These are phyloP conservation scores for Draba incana DNA, from an alignment of 345 rosid genomes.

Conservation along the genomic window DNA sequence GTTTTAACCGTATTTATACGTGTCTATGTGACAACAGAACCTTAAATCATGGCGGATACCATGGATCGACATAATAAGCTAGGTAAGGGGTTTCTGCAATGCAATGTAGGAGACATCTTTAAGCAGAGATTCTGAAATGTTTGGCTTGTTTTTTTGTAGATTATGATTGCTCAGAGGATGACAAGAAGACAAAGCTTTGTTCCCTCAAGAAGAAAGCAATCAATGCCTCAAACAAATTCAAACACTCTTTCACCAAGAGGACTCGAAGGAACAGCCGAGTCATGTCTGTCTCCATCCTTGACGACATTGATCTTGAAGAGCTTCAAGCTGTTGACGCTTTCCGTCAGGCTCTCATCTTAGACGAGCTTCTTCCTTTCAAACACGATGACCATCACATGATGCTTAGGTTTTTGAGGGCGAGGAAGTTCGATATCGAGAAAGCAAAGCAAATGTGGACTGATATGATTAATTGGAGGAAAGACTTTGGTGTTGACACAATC, in stretches of 20 bases:
- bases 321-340: constrained; percentile 82
- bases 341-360: constrained; percentile 81
- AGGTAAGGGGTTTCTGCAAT: constrained; percentile 40
- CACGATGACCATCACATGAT: constrained; percentile 86
- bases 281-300: constrained; percentile 66
- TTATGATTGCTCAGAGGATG: constrained; percentile 61
- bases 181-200: constrained; percentile 68
- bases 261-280: constrained; percentile 71
- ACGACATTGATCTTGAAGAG: constrained; percentile 69
- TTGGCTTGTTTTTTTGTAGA: constrained; percentile 29
- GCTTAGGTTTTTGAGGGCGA: constrained; percentile 90
- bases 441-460: constrained; percentile 94
- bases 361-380: constrained; percentile 72
- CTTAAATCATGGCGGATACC: constrained; percentile 49
- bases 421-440: constrained; percentile 85
- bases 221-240: constrained; percentile 76
- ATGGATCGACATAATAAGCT: constrained; percentile 50
- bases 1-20: neutral
- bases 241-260: constrained; percentile 68
- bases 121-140: constrained; percentile 11
- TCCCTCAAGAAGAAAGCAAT: constrained; percentile 83
- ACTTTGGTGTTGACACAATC: constrained; percentile 75
- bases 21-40: constrained; percentile 37
- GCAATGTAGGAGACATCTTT: neutral
- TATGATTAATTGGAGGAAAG: constrained; percentile 89